phyloP scores from a whole-genome alignment of 2,329 filamentous ascomycete species.

The Zalaria sp. region DNA sequence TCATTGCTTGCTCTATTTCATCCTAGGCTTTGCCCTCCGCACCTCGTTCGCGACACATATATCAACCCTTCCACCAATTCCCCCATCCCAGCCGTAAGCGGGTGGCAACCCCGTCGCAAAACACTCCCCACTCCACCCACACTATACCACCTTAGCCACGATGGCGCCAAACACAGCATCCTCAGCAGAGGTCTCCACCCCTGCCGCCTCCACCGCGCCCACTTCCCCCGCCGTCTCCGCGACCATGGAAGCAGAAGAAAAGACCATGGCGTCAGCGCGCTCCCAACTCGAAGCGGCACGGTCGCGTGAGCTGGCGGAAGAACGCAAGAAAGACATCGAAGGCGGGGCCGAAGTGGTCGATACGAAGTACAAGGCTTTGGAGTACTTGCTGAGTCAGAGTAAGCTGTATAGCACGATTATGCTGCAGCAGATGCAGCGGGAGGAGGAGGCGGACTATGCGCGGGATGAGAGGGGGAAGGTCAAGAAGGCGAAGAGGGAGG shows the following conservation, averaged over 20 bases:
- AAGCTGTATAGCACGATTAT: constrained; percentile 38
- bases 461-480: constrained; percentile 31
- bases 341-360: constrained; percentile 31
- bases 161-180: neutral
- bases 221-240: constrained; percentile 22
- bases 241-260: constrained; percentile 31
- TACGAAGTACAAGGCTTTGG: constrained; percentile 36
- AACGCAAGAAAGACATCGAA: constrained; percentile 31
- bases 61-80: no score
- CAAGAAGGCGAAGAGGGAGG: constrained; percentile 29
- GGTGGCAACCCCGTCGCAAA: no score
- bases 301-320: constrained; percentile 27
- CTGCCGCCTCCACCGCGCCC: constrained; percentile 16
- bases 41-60: no score
- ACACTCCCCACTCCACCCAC: no score
- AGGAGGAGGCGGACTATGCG: constrained; percentile 32
- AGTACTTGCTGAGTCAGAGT: constrained; percentile 38
- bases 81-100: no score
- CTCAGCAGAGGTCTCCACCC: constrained; percentile 1
- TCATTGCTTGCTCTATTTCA: no score
- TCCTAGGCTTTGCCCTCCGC: no score
- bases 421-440: constrained; percentile 37
- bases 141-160: neutral
- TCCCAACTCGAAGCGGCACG: constrained; percentile 30
- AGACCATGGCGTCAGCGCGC: constrained; percentile 26